Evolutionary conservation across 2,329 filamentous ascomycete species (phyloP).

Genomic region (Lojkania enalia): DNA sequence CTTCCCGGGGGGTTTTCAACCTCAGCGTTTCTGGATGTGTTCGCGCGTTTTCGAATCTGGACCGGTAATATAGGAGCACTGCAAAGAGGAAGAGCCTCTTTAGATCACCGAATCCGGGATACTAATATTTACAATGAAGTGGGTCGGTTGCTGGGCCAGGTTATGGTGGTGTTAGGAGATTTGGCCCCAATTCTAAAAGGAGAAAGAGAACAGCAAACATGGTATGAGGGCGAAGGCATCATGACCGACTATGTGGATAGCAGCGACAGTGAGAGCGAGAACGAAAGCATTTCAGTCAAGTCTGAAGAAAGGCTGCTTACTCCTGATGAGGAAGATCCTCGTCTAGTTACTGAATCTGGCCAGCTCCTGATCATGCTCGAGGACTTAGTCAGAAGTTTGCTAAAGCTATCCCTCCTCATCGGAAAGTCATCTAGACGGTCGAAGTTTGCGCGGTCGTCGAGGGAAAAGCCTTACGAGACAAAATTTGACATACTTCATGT

Average conservation of each 20-base stretch:
- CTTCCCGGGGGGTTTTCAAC: not conserved
- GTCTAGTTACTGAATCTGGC: not conserved
- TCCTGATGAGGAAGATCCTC: not conserved
- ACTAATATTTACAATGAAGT: not conserved
- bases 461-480: not conserved
- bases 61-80: not conserved
- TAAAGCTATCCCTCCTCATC: not conserved
- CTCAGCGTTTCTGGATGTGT: not conserved
- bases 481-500: not conserved
- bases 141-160: not conserved
- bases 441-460: not conserved
- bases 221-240: not conserved
- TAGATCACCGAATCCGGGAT: not conserved
- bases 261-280: not conserved
- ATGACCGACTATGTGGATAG: not conserved
- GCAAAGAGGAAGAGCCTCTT: not conserved
- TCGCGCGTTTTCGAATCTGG: not conserved
- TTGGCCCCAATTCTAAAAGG: not conserved
- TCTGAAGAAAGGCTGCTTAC: not conserved
- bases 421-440: not conserved
- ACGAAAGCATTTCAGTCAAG: not conserved
- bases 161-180: not conserved
- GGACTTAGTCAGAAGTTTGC: not conserved
- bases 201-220: not conserved
- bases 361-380: not conserved